Evolutionary conservation across 2,329 filamentous ascomycete genomes (phyloP), one percentile per base, ranked within the genome.

Genomic region (Hypoxylon sp.): DNA sequence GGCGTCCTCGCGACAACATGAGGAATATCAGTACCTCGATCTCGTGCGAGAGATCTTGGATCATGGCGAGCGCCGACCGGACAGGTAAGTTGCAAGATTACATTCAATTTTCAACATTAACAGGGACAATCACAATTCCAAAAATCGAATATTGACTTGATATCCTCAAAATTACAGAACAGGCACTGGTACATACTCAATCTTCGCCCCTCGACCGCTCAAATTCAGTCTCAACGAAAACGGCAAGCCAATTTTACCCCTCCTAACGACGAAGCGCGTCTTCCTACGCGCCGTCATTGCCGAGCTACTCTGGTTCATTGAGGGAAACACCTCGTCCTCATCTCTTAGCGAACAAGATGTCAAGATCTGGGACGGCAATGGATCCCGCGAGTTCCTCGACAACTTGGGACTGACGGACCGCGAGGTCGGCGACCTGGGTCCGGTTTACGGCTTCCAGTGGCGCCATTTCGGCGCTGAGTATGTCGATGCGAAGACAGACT

Each of bases 381-480:
- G 95, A 47, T 94, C 91, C 51, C 92, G 96, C 74, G 92, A 90
- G 76, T 98, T 92, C 80, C 92, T 99, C 39, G 95, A 99, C 83
- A 90, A 85, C 70, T 87, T 96, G 1, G 95, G 95, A 0, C 87
- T 98, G 5, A 84, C 86, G 0, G 90, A 97, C 78, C 93, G 95
- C 66, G 93, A 89, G 57, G 92, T 91, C 19, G 96, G 96, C 71
- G 96, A 99, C 77, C 85, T 99, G 0, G 96, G 96, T 0, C 96
- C 96, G 31, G 94, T 98, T 0, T 99, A 99, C 79, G 96, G 96
- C 1, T 99, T 99, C 83, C 96, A 99, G 82, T 99, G 96, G 96
- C 92, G 96, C 2, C 95, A 98, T 81, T 99, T 99, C 76, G 96
- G 96, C 55, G 96, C 96, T 3, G 90, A 94, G 68, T 99, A 99